Evolutionary conservation across 1,284 basidiomycete genomes (phyloP), one percentile per base, ranked within the genome.

Genomic region (Papiliotrema laurentii): DNA sequence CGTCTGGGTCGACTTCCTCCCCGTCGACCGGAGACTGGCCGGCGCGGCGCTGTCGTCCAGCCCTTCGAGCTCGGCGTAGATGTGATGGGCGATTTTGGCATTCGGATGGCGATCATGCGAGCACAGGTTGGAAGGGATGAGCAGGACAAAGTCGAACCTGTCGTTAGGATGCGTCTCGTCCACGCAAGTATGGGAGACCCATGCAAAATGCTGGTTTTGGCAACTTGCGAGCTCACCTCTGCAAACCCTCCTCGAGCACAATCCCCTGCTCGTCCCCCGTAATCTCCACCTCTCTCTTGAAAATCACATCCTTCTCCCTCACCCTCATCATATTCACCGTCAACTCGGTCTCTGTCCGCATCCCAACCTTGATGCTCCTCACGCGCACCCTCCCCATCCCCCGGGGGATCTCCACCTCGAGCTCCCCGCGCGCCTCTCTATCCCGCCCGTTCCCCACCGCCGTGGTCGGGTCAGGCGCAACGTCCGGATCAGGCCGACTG

Each of bases 81-180:
- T 45, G 28, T 51, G 42, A 18, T 60, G 58, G 5, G 19, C 43
- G 35, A 65, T 49, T n/a, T 48, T 45, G 2, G 58, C 64, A 22
- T 58, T 55, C 3, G 46, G 41, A 39, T 59, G 56, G 26, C 53
- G 50, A 35, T 65, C 64, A 47, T 62, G 61, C 4, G 51, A 27
- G 4, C 59, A 56, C 11, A 58, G 33, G 4, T 53, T 55, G 5
- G 44, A 43, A 1, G 63, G 61, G 1, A 66, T 45, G 34, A 58
- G 46, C n/a, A 66, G 30, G 5, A 56, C 59, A 45, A 64, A 66
- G 16, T 60, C 57, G 46, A 64, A 64, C 18, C 58, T 61, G 47
- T 5, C 4, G 6, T 27, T 28, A 43, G 24, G 39, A 37, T 16
- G 13, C 13, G n/a, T 13, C 13, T 26, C 9, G 27, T n/a, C 9